A percentile compares a stretch with the other conserved stretches of the same genome.
These are phyloP conservation scores for Niveomyces coronatus DNA, from an alignment of 2,329 filamentous ascomycete species.

Conservation along the genomic window DNA sequence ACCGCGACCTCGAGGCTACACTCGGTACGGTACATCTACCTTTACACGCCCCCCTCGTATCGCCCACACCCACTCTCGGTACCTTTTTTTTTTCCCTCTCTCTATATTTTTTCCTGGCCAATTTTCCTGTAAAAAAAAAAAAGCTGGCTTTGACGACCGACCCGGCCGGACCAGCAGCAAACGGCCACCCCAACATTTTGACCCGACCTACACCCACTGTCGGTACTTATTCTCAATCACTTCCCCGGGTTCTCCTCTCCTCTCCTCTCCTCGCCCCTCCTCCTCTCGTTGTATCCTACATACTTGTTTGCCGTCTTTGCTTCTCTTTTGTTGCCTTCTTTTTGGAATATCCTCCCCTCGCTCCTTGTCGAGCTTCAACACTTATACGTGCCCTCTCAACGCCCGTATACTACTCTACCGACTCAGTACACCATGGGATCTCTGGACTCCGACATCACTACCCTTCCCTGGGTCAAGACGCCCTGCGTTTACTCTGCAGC, in stretches of 20 bases:
- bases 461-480: constrained; percentile 58
- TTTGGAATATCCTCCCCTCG: background rate
- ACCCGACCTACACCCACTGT: no score
- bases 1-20: no score
- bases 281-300: no score
- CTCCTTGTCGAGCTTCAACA: constrained; percentile 9
- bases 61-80: no score
- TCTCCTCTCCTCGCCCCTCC: background rate
- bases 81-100: no score
- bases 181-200: constrained; percentile 7
- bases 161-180: background rate
- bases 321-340: background rate
- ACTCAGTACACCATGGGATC: constrained; percentile 28
- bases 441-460: constrained; percentile 24
- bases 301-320: no score
- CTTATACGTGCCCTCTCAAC: constrained; percentile 10
- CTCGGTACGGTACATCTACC: no score
- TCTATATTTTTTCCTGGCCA: background rate
- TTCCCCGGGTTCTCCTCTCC: background rate
- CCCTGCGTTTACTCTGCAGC: constrained; percentile 57
- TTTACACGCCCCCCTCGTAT: constrained; percentile 1
- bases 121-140: no score
- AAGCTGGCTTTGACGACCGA: constrained; percentile 4
- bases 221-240: constrained; percentile 7
- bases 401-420: constrained; percentile 1